Percentiles rank a stretch among this genome's conserved stretches.
Evolutionary conservation across 371 early-diverging fungal species (phyloP).

Genomic region (Basidiobolus heterosporus): DNA sequence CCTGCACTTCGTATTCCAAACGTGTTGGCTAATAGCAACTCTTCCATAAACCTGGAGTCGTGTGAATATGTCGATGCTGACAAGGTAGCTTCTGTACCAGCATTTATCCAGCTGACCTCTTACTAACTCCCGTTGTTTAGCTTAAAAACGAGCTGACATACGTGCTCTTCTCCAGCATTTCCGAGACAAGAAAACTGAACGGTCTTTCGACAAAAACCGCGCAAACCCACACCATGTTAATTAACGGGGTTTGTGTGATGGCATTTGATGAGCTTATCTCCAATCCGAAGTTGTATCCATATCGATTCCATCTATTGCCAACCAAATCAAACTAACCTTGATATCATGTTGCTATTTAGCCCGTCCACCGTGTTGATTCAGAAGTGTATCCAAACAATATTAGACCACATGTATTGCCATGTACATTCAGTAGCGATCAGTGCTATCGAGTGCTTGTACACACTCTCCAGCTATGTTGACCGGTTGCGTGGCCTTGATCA

Average conservation of each 20-base stretch:
- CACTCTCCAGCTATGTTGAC: slow-evolving; percentile 20
- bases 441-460: slow-evolving; percentile 44
- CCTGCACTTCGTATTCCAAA: no score
- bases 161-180: no score
- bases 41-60: no score
- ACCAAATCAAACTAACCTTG: background rate
- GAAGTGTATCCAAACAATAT: slow-evolving; percentile 36
- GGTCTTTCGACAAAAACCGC: background rate
- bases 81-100: no score
- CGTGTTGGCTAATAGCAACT: no score
- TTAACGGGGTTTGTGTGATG: slow-evolving; percentile 27
- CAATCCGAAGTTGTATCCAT: slow-evolving; percentile 4
- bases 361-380: slow-evolving; percentile 24
- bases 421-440: slow-evolving; percentile 39
- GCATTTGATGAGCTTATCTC: slow-evolving; percentile 32
- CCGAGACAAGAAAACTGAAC: no score
- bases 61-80: no score
- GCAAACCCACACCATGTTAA: slow-evolving; percentile 33
- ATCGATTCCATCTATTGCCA: background rate
- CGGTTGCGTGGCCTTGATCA: no score
- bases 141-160: no score
- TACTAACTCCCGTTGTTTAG: no score
- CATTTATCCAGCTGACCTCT: no score
- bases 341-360: slow-evolving; percentile 8
- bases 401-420: slow-evolving; percentile 49